A percentile compares a stretch with the other conserved stretches of the same genome.
phyloP scores from a whole-genome alignment of 352 stramenopile species.

The Pythium oligandrum region DNA sequence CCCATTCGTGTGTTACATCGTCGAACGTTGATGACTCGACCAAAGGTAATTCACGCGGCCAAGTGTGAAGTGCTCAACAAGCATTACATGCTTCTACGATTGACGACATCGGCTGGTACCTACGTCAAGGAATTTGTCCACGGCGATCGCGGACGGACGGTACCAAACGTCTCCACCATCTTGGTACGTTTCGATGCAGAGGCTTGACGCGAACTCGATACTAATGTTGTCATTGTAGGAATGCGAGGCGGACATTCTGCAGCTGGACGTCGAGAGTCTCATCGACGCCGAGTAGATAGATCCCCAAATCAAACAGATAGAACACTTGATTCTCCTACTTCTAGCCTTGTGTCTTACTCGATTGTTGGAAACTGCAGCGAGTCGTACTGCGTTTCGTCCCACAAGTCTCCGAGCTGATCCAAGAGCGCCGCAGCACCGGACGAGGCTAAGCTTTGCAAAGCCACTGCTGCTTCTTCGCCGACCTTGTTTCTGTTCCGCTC shows the following conservation, averaged over 20 bases:
- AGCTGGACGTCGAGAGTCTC: slow-evolving; percentile 94
- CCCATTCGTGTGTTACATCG: slow-evolving; percentile 97
- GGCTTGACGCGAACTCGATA: not conserved
- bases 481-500: slow-evolving; percentile 3
- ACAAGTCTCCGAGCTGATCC: slow-evolving; percentile 67
- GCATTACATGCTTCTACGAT: slow-evolving; percentile 95
- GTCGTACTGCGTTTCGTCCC: slow-evolving; percentile 79
- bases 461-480: not conserved
- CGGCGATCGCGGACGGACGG: slow-evolving; percentile 96
- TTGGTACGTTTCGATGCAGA: slow-evolving; percentile 38
- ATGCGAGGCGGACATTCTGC: slow-evolving; percentile 94
- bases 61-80: slow-evolving; percentile 90
- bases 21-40: slow-evolving; percentile 90
- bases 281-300: slow-evolving; percentile 43
- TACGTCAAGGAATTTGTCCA: slow-evolving; percentile 99
- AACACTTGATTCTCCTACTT: not conserved
- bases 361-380: slow-evolving; percentile 57
- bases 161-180: slow-evolving; percentile 91
- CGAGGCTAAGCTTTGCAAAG: slow-evolving; percentile 11
- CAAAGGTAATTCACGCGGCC: slow-evolving; percentile 87
- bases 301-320: not conserved
- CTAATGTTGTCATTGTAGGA: slow-evolving; percentile 26
- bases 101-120: slow-evolving; percentile 94
- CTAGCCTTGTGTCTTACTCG: not conserved
- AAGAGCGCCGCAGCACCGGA: slow-evolving; percentile 36